Evolutionary conservation across 495 filamentous ascomycete genomes (phyloP).

Genomic region (Penicillium chermesinum): DNA sequence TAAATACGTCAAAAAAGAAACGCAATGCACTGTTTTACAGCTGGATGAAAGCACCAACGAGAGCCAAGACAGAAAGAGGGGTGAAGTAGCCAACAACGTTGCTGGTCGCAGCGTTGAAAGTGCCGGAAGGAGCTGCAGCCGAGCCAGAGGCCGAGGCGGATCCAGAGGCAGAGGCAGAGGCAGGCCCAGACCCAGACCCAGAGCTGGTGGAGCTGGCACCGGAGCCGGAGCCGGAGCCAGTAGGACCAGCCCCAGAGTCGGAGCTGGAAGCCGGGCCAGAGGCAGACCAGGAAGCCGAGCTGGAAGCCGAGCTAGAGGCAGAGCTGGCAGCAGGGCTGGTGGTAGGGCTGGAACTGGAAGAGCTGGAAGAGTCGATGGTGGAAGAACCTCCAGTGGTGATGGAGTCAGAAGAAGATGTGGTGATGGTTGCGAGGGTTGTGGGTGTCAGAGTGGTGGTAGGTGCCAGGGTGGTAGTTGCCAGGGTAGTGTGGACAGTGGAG

Average conservation of each 20-base stretch:
- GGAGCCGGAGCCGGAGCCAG: slow-evolving; percentile 18
- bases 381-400: slow-evolving; percentile 12
- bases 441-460: slow-evolving; percentile 7
- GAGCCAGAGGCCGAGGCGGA: slow-evolving; percentile 13
- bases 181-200: slow-evolving; percentile 12
- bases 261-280: slow-evolving; percentile 16
- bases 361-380: slow-evolving; percentile 10
- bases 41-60: slow-evolving; percentile 34
- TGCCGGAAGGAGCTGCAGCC: slow-evolving; percentile 16
- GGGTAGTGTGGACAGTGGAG: not conserved
- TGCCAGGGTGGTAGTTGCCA: not conserved
- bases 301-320: slow-evolving; percentile 13
- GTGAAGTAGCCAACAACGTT: slow-evolving; percentile 20
- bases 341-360: not conserved
- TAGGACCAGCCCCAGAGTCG: slow-evolving; percentile 15
- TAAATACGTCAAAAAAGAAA: slow-evolving; percentile 20
- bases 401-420: slow-evolving; percentile 12
- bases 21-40: slow-evolving; percentile 20
- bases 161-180: slow-evolving; percentile 12
- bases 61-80: slow-evolving; percentile 27
- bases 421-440: slow-evolving; percentile 16
- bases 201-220: slow-evolving; percentile 6
- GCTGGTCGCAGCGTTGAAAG: slow-evolving; percentile 25
- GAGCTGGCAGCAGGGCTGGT: slow-evolving; percentile 18
- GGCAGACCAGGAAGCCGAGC: slow-evolving; percentile 18